phyloP scores from a whole-genome alignment of 2,329 filamentous ascomycete species.

The Cladosporium sp. region DNA sequence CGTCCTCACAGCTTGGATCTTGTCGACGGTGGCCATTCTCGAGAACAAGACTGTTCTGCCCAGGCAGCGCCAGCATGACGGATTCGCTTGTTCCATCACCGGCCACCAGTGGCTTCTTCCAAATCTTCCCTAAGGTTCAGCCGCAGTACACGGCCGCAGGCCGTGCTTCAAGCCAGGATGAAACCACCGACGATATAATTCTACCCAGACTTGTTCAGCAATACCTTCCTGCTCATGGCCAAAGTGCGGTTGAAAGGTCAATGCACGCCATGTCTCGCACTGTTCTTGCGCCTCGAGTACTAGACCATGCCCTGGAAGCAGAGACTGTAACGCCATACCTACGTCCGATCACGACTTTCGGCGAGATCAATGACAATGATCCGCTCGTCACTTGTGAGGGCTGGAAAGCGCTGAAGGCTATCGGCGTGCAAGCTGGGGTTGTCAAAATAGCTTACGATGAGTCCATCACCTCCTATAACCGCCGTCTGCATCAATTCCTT shows the following conservation, averaged over 20 bases:
- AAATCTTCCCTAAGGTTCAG: not conserved
- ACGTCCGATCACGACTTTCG: not conserved
- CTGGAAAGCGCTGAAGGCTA: not conserved
- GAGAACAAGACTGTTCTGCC: not conserved
- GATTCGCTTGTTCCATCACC: not conserved
- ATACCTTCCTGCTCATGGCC: not conserved
- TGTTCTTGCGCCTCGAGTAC: not conserved
- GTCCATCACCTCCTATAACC: constrained; percentile 39
- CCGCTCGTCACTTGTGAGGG: not conserved
- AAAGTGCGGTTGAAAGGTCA: constrained; percentile 23
- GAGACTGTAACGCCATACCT: not conserved
- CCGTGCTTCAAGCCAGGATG: not conserved
- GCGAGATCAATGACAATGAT: not conserved
- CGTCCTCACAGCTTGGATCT: not conserved
- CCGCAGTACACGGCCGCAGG: not conserved
- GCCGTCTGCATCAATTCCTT: constrained; percentile 60
- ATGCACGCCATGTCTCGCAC: not conserved
- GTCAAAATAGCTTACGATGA: not conserved
- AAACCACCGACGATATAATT: not conserved
- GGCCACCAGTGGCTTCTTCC: not conserved
- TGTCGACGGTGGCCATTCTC: not conserved
- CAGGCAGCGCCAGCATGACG: not conserved
- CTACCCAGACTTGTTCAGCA: not conserved
- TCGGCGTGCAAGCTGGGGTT: not conserved
- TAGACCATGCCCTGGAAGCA: not conserved